phyloP scores from a whole-genome alignment of 768 basidiomycete species.

The Agaricus subrufescens region DNA sequence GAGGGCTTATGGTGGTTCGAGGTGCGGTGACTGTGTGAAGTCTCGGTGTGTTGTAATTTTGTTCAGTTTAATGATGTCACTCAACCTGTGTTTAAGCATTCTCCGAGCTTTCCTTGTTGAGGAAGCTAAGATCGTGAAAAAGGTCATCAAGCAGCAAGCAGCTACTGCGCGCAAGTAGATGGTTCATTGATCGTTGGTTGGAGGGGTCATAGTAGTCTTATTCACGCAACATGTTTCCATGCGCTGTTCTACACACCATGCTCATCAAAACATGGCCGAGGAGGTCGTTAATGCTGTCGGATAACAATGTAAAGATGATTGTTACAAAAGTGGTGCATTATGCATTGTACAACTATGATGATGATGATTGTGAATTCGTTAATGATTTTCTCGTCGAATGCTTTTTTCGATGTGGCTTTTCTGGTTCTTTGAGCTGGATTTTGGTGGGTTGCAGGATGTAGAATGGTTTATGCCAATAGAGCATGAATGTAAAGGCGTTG shows the following conservation, averaged over 20 bases:
- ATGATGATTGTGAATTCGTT: constrained; percentile 1
- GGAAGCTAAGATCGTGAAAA: constrained; percentile 99
- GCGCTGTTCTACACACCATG: constrained; percentile 18
- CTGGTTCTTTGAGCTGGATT: constrained; percentile 8
- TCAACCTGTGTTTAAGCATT: constrained; percentile 51
- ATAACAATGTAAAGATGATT: not conserved
- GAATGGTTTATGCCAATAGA: constrained; percentile 10
- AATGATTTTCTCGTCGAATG: not conserved
- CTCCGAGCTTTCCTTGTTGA: constrained; percentile 98
- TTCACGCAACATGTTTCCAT: constrained; percentile 17
- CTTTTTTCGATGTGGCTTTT: constrained; percentile 9
- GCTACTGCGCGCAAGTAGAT: constrained; percentile 36
- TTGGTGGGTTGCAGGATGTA: constrained; percentile 7
- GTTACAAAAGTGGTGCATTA: not conserved
- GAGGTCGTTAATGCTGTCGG: constrained; percentile 12
- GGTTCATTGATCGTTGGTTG: not conserved
- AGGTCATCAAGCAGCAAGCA: constrained; percentile 82
- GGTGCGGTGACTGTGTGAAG: constrained; percentile 94
- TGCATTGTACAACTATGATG: constrained; percentile 1
- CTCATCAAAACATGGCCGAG: constrained; percentile 21
- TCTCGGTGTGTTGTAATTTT: constrained; percentile 60
- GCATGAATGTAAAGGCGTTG: constrained; percentile 8
- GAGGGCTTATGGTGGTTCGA: constrained; percentile 95
- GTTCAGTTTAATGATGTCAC: not conserved
- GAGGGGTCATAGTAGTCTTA: constrained; percentile 10